Percentiles rank a stretch among this genome's conserved stretches.
Evolutionary conservation across 2,329 filamentous ascomycete genomes (phyloP).

Genomic region (Helotiales sp.): DNA sequence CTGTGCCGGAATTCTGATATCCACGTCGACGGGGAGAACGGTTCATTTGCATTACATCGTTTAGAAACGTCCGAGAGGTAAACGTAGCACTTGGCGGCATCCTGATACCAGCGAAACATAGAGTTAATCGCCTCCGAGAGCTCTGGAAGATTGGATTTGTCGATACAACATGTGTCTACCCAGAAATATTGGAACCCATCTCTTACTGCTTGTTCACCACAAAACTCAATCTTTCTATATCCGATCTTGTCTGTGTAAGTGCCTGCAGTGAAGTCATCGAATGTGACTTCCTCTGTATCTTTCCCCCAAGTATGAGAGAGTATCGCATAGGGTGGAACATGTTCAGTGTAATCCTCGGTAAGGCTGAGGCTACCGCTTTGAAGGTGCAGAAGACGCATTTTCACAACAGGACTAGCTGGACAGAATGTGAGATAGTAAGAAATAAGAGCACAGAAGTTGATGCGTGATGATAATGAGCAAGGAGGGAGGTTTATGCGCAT

Average conservation of each 20-base stretch:
- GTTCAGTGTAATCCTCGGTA: constrained; percentile 11
- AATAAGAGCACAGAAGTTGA: not conserved
- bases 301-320: constrained; percentile 16
- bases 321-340: constrained; percentile 18
- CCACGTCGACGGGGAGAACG: constrained; percentile 11
- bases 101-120: too few species aligned
- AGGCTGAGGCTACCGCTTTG: constrained; percentile 14
- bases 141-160: too few species aligned
- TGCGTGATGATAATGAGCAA: not conserved
- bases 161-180: too few species aligned
- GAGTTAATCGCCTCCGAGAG: too few species aligned
- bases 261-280: constrained; percentile 6
- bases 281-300: constrained; percentile 16
- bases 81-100: too few species aligned
- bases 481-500: constrained; percentile 2
- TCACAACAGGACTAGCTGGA: not conserved
- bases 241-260: not conserved
- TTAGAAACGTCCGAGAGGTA: too few species aligned
- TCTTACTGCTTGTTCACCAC: too few species aligned
- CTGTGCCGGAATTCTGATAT: constrained; percentile 18
- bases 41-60: constrained; percentile 4
- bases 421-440: not conserved
- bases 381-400: too few species aligned
- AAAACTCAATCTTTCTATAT: too few species aligned
- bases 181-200: too few species aligned